phyloP scores from a whole-genome alignment of 805 yeast species.

The Candida bentonensis region DNA sequence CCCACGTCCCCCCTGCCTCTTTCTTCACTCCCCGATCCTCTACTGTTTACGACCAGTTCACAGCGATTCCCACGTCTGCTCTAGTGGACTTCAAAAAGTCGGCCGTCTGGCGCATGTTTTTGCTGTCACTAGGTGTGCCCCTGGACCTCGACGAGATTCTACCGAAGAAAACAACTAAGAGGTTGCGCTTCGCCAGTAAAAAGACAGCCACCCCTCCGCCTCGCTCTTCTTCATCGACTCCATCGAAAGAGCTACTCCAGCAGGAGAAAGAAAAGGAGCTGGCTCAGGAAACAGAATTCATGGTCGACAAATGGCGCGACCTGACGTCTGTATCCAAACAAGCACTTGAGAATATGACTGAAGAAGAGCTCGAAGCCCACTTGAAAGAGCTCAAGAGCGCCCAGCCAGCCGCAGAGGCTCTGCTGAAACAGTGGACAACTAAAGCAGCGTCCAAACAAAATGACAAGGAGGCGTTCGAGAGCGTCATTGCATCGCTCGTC shows the following conservation, averaged over 20 bases:
- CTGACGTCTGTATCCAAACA: constrained; percentile 22
- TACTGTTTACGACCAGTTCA: constrained; percentile 32
- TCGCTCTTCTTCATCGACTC: background rate
- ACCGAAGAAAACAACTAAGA: constrained; percentile 3
- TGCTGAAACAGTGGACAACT: constrained; percentile 38
- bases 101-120: constrained; percentile 46
- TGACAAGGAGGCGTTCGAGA: constrained; percentile 68
- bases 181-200: constrained; percentile 2
- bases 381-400: constrained; percentile 22
- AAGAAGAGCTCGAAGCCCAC: constrained; percentile 26
- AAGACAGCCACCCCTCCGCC: background rate
- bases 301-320: constrained; percentile 15
- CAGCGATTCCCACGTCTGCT: constrained; percentile 32
- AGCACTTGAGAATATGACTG: constrained; percentile 23
- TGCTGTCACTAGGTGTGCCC: constrained; percentile 58
- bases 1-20: background rate
- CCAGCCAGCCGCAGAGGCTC: constrained; percentile 24
- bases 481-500: constrained; percentile 38
- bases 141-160: constrained; percentile 45
- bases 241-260: background rate
- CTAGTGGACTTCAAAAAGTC: constrained; percentile 62
- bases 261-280: background rate
- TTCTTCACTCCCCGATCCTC: constrained; percentile 11
- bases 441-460: constrained; percentile 34
- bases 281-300: background rate